Base-by-base conservation (phyloP, 176 grass and related monocot genomes). In the Paspalum notatum region DNA sequence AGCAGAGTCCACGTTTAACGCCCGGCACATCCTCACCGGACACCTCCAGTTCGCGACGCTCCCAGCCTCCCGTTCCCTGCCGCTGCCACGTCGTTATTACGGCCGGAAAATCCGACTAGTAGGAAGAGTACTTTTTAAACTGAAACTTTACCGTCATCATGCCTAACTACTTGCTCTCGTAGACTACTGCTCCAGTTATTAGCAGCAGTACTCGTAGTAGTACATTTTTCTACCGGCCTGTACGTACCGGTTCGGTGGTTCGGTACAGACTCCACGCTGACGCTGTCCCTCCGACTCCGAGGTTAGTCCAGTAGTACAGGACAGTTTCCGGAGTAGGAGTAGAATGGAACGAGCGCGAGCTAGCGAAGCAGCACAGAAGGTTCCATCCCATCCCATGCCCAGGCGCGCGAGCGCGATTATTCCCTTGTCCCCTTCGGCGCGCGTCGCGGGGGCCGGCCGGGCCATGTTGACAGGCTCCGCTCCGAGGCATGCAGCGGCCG, bases 11-110 rank as follows among this genome's bases (percentile, higher is more conserved):
- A 22, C 53, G 76, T 6, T 6, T 21, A 79, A 53, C 76, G 47
- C 61, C 50, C 49, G 1, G n/a, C 78, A 11, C 48, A 76, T 76
- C 69, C 63, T 67, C 77, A 43, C 43, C 7, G 10, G 83, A 78
- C 37, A 51, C 65, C 56, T 55, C 75, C 57, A 37, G 63, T 24
- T 58, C 83, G 77, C 55, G 71, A 21, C 48, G 83, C 12, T 52
- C 51, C 57, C 7, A 32, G 32, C 32, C 32, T 5, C 42, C 20
- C 6, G 52, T 66, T n/a, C 12, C 37, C 32, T 46, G 62, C 77
- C 25, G 70, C 76, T 80, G 22, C 46, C 48, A 56, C 39, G 71
- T 75, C 77, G 71, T 80, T 68, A 20, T 64, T 81, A 40, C 16
- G 71, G 5, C 62, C 13, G 5, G 5, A 18, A 5, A 37, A 6